These are phyloP conservation scores for Crucihimalaya himalaica DNA, from an alignment of 345 rosid genomes.

Conservation along the genomic window DNA sequence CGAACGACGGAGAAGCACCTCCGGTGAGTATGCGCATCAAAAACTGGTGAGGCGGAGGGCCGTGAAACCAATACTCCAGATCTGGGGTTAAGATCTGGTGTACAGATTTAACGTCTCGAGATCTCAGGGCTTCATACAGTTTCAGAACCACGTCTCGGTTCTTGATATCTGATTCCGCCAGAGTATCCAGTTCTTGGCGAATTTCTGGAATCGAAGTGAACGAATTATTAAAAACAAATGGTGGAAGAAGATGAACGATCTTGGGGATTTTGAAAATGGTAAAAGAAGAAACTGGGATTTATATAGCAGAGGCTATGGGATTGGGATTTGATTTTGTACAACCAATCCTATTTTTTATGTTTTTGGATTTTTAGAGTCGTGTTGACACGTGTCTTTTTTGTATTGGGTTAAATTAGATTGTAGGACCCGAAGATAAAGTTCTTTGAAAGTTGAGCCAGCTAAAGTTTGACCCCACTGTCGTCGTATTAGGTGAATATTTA, in stretches of 20 bases:
- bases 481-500: constrained; percentile 24
- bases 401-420: neutral
- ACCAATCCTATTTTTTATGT: constrained; percentile 10
- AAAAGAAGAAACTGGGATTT: neutral
- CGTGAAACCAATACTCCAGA: constrained; percentile 99
- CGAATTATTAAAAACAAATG: neutral
- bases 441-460: constrained; percentile 25
- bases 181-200: constrained; percentile 70
- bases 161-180: constrained; percentile 59
- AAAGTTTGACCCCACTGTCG: constrained; percentile 7
- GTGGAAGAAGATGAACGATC: constrained; percentile 11
- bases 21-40: constrained; percentile 98
- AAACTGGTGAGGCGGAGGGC: constrained; percentile 97
- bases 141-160: constrained; percentile 80
- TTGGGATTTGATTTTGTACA: constrained; percentile 20
- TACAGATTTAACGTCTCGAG: constrained; percentile 77
- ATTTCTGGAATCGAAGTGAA: neutral
- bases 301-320: constrained; percentile 25
- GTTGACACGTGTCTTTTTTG: neutral
- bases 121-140: constrained; percentile 79
- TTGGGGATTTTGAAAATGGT: neutral
- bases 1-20: constrained; percentile 39
- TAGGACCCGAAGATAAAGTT: constrained; percentile 3
- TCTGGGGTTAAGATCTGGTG: constrained; percentile 78
- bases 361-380: neutral